A percentile compares a stretch with the other conserved stretches of the same genome.
These are phyloP conservation scores for Leccinum longicurvipes DNA, from an alignment of 768 basidiomycete genomes.

Conservation along the genomic window DNA sequence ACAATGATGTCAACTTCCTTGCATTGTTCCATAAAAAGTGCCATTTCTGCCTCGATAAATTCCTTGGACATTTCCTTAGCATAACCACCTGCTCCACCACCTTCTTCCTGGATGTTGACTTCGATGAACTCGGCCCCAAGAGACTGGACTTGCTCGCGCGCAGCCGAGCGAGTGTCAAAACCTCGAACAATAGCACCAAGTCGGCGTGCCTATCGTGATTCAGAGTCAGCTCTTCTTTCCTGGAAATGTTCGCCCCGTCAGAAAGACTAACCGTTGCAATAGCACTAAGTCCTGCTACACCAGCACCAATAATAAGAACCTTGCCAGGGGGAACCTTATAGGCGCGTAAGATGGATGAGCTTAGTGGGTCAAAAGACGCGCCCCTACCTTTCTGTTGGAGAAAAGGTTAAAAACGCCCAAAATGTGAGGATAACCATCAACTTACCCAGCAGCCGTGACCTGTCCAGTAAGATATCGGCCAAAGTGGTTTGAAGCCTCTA, in stretches of 20 bases:
- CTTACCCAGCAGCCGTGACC: conserved; percentile 86
- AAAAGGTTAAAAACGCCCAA: conserved; percentile 2
- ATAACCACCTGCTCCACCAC: conserved; percentile 79
- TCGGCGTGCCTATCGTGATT: conserved; percentile 57
- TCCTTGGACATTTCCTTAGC: conserved; percentile 91
- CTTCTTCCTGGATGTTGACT: conserved; percentile 76
- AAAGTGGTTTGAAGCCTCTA: conserved; percentile 88
- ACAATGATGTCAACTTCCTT: conserved; percentile 88
- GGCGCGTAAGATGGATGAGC: conserved; percentile 15
- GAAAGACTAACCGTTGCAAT: conserved; percentile 64
- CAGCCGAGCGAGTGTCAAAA: conserved; percentile 83
- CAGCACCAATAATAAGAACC: conserved; percentile 83
- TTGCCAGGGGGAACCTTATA: conserved; percentile 80
- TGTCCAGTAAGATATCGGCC: conserved; percentile 89
- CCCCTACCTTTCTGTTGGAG: conserved; percentile 40
- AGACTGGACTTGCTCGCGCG: conserved; percentile 86
- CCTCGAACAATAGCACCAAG: conserved; percentile 87
- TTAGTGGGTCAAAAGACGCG: not conserved
- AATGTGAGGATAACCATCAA: conserved; percentile 14
- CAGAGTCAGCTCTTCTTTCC: not conserved
- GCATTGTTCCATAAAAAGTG: conserved; percentile 82
- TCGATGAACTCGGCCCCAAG: conserved; percentile 90
- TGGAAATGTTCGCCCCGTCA: not conserved
- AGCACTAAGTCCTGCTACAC: conserved; percentile 85
- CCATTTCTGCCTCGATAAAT: conserved; percentile 87